Percentiles rank a stretch among this genome's conserved stretches.
phyloP scores from a whole-genome alignment of 495 filamentous ascomycete genomes.

The Aspergillus funiculosus region DNA sequence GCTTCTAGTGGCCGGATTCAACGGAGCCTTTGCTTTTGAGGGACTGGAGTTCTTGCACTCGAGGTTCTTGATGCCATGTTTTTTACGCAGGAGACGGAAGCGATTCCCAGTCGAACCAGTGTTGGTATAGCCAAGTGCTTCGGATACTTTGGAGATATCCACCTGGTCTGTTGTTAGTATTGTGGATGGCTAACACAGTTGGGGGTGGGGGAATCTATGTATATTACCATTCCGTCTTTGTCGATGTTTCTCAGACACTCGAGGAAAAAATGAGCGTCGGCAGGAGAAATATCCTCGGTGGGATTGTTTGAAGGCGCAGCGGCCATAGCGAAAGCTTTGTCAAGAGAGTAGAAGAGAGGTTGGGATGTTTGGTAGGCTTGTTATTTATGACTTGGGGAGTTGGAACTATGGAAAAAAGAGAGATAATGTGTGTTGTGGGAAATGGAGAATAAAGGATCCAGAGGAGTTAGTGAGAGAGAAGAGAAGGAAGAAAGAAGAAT shows the following conservation, averaged over 20 bases:
- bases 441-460: neutral
- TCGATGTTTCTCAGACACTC: conserved; percentile 17
- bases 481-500: neutral
- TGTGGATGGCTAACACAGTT: neutral
- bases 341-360: neutral
- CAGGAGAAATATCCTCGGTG: neutral
- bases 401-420: neutral
- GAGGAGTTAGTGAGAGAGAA: neutral
- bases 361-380: neutral
- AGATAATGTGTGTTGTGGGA: neutral
- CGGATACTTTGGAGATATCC: conserved; percentile 21
- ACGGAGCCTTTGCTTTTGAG: neutral
- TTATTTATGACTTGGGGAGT: neutral
- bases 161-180: conserved; percentile 18
- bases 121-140: conserved; percentile 28
- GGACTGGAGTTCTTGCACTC: conserved; percentile 8
- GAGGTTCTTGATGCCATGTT: conserved; percentile 21
- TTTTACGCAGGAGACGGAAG: conserved; percentile 25
- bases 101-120: conserved; percentile 28
- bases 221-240: conserved; percentile 9
- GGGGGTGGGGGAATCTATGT: neutral
- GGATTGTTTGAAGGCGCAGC: neutral
- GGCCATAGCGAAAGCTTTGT: neutral
- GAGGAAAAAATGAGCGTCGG: neutral
- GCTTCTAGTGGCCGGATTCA: neutral